Base-by-base conservation (phyloP, 306 rosid genomes). In the Hippophae rhamnoides region DNA sequence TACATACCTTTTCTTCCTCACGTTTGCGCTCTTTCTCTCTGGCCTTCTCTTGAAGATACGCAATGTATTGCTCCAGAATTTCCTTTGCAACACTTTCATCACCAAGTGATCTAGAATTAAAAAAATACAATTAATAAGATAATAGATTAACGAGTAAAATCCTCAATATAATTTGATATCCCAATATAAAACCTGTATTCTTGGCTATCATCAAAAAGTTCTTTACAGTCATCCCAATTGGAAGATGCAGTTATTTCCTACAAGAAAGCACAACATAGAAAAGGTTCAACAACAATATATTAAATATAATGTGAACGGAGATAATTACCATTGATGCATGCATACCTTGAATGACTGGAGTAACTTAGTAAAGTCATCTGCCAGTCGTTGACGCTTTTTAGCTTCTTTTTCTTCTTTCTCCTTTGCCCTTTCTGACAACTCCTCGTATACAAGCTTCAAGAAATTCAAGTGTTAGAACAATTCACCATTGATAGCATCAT, bases 351-450 rank as follows among this genome's bases (percentile, higher is more conserved):
- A 57, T 23, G 90, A 69, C 64, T 86, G 74, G 59, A 93, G 71
- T 49, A 86, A 70, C 64, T 84, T 82, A 63, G 86, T 76, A 49
- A 93, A 93, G 66, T 88, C 99, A 76, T 84, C 97, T 52, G 89
- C 94, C 70, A 88, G 78, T 56, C 99, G 97, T 64, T 86, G 97
- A 43, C 94, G 99, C 74, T 86, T 93, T 81, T 86, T 93, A 62
- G 94, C 94, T 81, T 93, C 99, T 82, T 93, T 93, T 82, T 86
- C 95, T 79, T 88, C 99, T 74, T 93, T 93, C 76, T 84, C 99
- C 79, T 72, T 88, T 13, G 90, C 94, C 67, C 94, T 84, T 64
- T 89, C 99, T 62, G 86, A 60, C 50, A 89, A 75, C 65, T 93
- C 99, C 76, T 93, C 97, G 8, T 56, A 86, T 78, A 81, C 65